These are phyloP conservation scores for Aspergillus tubingensis DNA, from an alignment of 2,329 filamentous ascomycete species.

Conservation along the genomic window DNA sequence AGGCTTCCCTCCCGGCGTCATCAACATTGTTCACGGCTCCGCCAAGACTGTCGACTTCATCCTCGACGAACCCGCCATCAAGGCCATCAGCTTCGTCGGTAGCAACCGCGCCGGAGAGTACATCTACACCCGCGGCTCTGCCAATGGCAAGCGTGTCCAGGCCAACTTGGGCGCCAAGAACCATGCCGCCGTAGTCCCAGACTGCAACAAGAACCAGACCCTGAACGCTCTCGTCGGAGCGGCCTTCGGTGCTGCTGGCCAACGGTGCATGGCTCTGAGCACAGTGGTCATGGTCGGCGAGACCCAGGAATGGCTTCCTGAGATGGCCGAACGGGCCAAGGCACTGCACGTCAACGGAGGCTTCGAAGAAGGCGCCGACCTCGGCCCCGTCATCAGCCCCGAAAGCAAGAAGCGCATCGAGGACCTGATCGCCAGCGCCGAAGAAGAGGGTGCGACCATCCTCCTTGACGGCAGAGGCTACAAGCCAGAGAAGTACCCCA, in stretches of 20 bases:
- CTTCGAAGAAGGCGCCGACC: constrained; percentile 63
- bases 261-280: constrained; percentile 70
- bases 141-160: constrained; percentile 69
- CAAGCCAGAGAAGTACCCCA: constrained; percentile 64
- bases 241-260: constrained; percentile 68
- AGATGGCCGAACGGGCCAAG: constrained; percentile 65
- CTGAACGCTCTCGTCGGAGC: constrained; percentile 67
- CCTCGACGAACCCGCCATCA: constrained; percentile 67
- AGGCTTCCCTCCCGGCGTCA: constrained; percentile 65
- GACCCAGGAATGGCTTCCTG: constrained; percentile 65
- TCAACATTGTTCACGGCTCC: constrained; percentile 68
- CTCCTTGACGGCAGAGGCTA: constrained; percentile 63
- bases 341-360: constrained; percentile 62
- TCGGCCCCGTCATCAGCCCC: constrained; percentile 66
- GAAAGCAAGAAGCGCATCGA: constrained; percentile 66
- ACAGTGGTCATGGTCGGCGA: constrained; percentile 66
- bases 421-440: constrained; percentile 61
- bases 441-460: constrained; percentile 65
- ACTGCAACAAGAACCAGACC: constrained; percentile 69
- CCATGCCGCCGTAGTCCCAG: constrained; percentile 66
- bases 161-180: constrained; percentile 72
- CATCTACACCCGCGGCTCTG: constrained; percentile 67
- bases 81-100: constrained; percentile 69
- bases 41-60: constrained; percentile 69
- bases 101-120: constrained; percentile 70